phyloP scores from a whole-genome alignment of 2,329 filamentous ascomycete genomes.

The Fusarium sacchari region DNA sequence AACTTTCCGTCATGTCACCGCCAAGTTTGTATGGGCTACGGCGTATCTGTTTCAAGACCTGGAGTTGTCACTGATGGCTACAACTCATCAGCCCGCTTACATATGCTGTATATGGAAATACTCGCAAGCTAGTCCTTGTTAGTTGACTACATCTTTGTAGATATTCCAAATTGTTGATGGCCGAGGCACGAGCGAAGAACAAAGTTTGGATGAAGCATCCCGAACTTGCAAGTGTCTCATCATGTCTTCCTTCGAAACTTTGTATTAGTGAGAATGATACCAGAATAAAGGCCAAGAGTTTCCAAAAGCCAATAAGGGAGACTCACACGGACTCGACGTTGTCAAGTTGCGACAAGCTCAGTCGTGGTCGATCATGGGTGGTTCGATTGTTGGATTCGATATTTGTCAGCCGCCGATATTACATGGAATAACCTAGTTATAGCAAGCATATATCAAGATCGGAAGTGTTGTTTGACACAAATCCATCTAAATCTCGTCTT shows the following conservation, averaged over 20 bases:
- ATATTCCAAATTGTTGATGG: not conserved
- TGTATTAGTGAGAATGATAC: not conserved
- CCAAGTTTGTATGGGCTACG: not conserved
- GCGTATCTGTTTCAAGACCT: not conserved
- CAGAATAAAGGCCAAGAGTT: not conserved
- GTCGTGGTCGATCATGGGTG: not conserved
- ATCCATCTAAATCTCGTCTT: too few relatives aligned
- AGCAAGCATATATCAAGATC: not conserved
- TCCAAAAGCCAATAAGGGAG: not conserved
- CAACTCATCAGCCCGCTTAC: not conserved
- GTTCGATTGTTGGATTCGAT: not conserved
- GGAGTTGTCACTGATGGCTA: not conserved
- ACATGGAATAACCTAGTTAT: not conserved
- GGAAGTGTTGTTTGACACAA: not conserved
- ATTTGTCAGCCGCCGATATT: not conserved
- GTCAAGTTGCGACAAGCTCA: not conserved
- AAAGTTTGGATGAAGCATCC: not conserved
- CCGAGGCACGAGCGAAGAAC: not conserved
- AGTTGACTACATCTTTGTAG: not conserved
- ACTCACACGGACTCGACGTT: not conserved
- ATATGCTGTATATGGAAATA: not conserved
- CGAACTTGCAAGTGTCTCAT: not conserved
- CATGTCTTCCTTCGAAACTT: not conserved
- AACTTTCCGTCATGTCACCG: not conserved
- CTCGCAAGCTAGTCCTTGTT: constrained; percentile 6